Evolutionary conservation across 1,284 basidiomycete species (phyloP), one percentile per base, ranked within the genome.

Genomic region (Wallemia mellicola): DNA sequence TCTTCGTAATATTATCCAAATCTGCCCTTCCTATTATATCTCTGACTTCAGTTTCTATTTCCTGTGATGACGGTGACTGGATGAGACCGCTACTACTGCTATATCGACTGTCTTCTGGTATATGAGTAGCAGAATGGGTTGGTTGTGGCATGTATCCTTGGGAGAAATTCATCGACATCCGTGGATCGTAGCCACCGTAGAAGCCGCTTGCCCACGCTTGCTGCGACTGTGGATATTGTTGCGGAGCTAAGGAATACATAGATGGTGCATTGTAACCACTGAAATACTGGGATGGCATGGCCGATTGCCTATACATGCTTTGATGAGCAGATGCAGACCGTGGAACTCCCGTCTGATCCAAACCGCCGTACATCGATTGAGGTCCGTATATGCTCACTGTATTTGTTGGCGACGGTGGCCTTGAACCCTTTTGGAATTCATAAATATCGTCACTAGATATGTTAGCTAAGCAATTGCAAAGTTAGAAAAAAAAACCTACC

Each of bases 1-100:
- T 80, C 74, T 94, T 94, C 58, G 88, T 92, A 60, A 92, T 76
- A 24, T 79, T 79, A 66, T 87, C 86, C 60, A 94, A 73, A 70
- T 94, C 86, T 0, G 86, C 86, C 24, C 73, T 72, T 22, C 75
- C 75, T 60, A 92, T 73, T 48, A 91, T 76, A 28, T 79, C 75
- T 61, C 81, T 74, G 2, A 91, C 81, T 2, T 78, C 78, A 9
- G 71, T 71, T 62, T 87, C 83, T 17, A 92, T 73, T 59, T 86
- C 83, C 2, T 70, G 70, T 63, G 87, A 82, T 14, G 72, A 76
- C 2, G 79, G 81, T 27, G 69, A 72, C 17, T 60, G 32, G 72
- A 73, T 30, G 68, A 63, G 17, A 64, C 48, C 69, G 66, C 55
- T 27, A 59, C 59, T 32, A 60, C 57, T 14, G 61, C 38, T 22